phyloP scores from a whole-genome alignment of 78 protist genomes.

The Dictyostelium purpureum region DNA sequence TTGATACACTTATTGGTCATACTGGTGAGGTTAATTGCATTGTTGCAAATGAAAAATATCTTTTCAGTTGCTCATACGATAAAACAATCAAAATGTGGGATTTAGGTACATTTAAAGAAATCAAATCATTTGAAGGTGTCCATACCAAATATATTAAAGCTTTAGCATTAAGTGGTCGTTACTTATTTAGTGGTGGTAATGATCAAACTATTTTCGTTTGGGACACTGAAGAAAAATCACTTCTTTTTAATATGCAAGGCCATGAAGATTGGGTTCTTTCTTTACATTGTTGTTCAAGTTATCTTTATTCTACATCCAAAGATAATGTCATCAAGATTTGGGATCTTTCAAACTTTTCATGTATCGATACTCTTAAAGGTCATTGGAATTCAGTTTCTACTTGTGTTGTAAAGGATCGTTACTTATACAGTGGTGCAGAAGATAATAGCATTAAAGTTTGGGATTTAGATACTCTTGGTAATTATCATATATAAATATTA shows the following conservation, averaged over 20 bases:
- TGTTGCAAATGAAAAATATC: conserved; percentile 46
- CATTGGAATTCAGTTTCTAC: conserved; percentile 61
- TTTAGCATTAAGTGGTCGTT: conserved; percentile 38
- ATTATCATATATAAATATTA: no score
- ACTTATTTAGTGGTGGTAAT: conserved; percentile 64
- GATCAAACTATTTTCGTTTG: conserved; percentile 59
- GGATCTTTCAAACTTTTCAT: conserved; percentile 59
- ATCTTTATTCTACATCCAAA: conserved; percentile 57
- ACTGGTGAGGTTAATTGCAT: conserved; percentile 61
- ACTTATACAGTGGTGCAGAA: conserved; percentile 52
- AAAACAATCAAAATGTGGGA: conserved; percentile 68
- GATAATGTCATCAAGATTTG: conserved; percentile 73
- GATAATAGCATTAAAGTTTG: conserved; percentile 72
- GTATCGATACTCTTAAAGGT: conserved; percentile 67
- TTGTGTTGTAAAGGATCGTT: conserved; percentile 59
- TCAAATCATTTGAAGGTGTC: conserved; percentile 36
- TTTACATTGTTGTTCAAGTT: neutral
- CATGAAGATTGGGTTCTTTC: conserved; percentile 77
- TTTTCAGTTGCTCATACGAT: conserved; percentile 51
- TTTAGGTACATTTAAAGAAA: conserved; percentile 30
- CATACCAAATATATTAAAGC: conserved; percentile 62
- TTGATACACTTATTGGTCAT: conserved; percentile 54
- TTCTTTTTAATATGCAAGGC: conserved; percentile 66
- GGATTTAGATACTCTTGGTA: conserved; percentile 69
- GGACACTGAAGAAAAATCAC: conserved; percentile 54